Evolutionary conservation across 345 rosid genomes (phyloP), one percentile per base, ranked within the genome.

Genomic region (Salix dunnii): DNA sequence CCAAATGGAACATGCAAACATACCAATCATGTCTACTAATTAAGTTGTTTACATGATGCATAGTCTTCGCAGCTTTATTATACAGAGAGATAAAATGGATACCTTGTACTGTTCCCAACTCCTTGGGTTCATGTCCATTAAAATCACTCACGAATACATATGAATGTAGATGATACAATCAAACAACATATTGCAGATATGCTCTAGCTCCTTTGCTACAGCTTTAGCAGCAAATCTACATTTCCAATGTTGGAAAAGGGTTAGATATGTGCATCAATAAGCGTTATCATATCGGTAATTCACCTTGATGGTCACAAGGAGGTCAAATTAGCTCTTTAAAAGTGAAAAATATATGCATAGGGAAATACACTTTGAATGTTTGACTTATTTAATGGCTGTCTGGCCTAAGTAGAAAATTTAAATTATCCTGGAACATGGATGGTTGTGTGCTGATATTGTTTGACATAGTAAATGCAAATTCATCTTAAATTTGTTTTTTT

Each of bases 201-300:
- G 10, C 40, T 74, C 65, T 55, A 18, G 71, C 68, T 61, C 70
- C 78, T 63, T 83, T 67, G 51, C 88, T 91, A 87, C 85, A 92
- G 94, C 91, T 94, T 97, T 97, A 94, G 76, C 84, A 94, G 97
- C 83, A 94, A 85, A 82, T 92, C 97, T 94, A 83, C 89, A 86
- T 49, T 55, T 33, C 68, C 78, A 82, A 76, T 13, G 73, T 28
- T 23, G 77, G 73, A 72, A 70, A 48, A 53, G 38, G 48, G 68
- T 82, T 78, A 84, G 87, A 51, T 68, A 67, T 33, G 64, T 36
- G 73, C 62, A 70, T 70, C 21, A 67, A 48, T 43, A 61, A 31
- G 53, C 25, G 3, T 28, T 64, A 64, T 73, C 11, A 42, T 75
- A 67, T 48, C 31, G 63, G 23, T 14, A 72, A 21, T 43, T 3